phyloP scores from a whole-genome alignment of 805 yeast genomes.

The Yamadazyma sp. region DNA sequence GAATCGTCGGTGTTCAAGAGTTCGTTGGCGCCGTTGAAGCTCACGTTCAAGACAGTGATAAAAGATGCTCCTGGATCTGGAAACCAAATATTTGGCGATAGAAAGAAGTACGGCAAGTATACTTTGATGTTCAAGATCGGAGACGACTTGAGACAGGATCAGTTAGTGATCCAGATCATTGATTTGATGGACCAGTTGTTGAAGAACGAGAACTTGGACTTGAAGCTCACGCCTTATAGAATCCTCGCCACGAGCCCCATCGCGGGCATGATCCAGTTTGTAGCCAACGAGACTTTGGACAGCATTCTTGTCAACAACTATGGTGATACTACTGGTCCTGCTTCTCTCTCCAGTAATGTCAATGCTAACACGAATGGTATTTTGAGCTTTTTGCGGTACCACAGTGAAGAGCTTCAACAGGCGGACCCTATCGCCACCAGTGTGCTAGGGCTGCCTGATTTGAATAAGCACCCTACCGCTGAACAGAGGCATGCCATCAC shows the following conservation, averaged over 20 bases:
- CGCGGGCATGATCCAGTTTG: conserved; percentile 91
- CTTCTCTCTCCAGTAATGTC: conserved; percentile 16
- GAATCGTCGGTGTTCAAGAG: conserved; percentile 88
- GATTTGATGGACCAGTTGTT: conserved; percentile 86
- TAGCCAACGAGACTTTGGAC: conserved; percentile 90
- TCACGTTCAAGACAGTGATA: conserved; percentile 64
- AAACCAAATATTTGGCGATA: conserved; percentile 34
- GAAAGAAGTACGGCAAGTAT: conserved; percentile 47
- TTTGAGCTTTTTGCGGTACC: conserved; percentile 62
- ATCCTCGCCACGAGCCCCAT: conserved; percentile 87
- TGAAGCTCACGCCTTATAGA: conserved; percentile 83
- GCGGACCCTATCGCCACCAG: conserved; percentile 25
- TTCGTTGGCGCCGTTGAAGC: conserved; percentile 83
- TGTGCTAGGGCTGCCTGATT: conserved; percentile 14
- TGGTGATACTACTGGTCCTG: neutral
- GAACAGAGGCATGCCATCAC: conserved; percentile 29
- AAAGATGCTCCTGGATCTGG: conserved; percentile 14
- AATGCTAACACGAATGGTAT: conserved; percentile 58
- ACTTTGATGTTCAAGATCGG: conserved; percentile 93
- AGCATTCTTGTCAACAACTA: conserved; percentile 43
- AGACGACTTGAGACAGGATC: conserved; percentile 95
- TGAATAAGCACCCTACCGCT: conserved; percentile 11
- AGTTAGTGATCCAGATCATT: conserved; percentile 91
- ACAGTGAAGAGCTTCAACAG: conserved; percentile 39
- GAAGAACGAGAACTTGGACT: conserved; percentile 85